Percentiles rank a stretch among this genome's conserved stretches.
Evolutionary conservation across 2,329 filamentous ascomycete species (phyloP).

Genomic region (Aureobasidium pullulans): DNA sequence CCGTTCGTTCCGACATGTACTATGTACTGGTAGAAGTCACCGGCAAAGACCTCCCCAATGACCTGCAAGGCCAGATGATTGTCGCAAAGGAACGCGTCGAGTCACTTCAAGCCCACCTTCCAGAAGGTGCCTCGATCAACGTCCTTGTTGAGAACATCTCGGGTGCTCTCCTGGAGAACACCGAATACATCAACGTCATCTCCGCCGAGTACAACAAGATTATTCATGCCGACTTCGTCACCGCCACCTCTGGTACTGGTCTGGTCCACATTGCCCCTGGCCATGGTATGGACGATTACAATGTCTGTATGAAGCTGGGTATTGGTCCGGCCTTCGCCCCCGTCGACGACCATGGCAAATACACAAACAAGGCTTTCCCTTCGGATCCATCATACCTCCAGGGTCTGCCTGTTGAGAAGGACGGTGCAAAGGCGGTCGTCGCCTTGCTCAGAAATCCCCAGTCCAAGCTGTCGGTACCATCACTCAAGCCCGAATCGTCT

Average conservation of each 20-base stretch:
- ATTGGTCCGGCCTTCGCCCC: conserved; percentile 69
- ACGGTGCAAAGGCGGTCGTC: conserved; percentile 63
- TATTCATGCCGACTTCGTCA: conserved; percentile 82
- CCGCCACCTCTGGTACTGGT: conserved; percentile 81
- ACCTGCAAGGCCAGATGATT: conserved; percentile 52
- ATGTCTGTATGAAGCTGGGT: conserved; percentile 62
- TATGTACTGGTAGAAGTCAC: conserved; percentile 61
- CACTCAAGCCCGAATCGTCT: conserved; percentile 6
- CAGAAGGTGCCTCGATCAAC: conserved; percentile 37
- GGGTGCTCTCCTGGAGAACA: conserved; percentile 58
- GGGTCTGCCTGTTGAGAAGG: conserved; percentile 63
- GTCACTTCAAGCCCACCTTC: conserved; percentile 42
- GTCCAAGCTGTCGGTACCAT: conserved; percentile 25
- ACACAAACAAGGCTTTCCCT: conserved; percentile 73
- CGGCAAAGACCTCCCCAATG: conserved; percentile 17
- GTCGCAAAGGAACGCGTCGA: conserved; percentile 65
- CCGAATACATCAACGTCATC: conserved; percentile 65
- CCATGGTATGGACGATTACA: conserved; percentile 94
- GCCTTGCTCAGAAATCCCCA: conserved; percentile 50
- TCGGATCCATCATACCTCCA: conserved; percentile 58
- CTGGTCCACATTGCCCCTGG: conserved; percentile 93
- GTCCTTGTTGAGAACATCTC: conserved; percentile 51
- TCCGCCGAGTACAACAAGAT: conserved; percentile 54
- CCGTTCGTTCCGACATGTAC: conserved; percentile 64
- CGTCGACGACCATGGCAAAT: conserved; percentile 72